phyloP scores from a whole-genome alignment of 768 basidiomycete species.

The Chalciporus pseudorubinellus region DNA sequence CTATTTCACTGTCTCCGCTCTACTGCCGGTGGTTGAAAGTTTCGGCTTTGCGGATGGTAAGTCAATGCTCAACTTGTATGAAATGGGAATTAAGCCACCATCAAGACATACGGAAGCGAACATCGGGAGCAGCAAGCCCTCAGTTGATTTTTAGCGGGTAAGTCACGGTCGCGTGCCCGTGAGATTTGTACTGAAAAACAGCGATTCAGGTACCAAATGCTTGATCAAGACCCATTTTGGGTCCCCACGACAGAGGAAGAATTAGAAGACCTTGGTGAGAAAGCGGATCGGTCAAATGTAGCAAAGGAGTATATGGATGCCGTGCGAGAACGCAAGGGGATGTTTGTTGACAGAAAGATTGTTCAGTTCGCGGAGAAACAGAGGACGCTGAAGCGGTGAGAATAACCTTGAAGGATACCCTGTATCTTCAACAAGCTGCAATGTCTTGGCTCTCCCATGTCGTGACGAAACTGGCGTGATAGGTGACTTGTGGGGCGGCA shows the following conservation, averaged over 20 bases:
- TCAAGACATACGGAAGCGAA: constrained; percentile 90
- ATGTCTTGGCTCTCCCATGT: not conserved
- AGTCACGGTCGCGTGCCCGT: constrained; percentile 23
- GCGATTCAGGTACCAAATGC: constrained; percentile 73
- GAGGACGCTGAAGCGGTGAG: constrained; percentile 71
- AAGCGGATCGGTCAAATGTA: constrained; percentile 90
- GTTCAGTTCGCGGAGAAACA: constrained; percentile 98
- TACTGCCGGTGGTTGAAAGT: constrained; percentile 94
- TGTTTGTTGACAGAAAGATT: constrained; percentile 94
- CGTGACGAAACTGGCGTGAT: constrained; percentile 4
- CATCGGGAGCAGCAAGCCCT: constrained; percentile 95
- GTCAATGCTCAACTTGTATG: constrained; percentile 1
- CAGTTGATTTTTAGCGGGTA: constrained; percentile 96
- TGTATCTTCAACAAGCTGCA: too few species aligned
- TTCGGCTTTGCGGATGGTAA: constrained; percentile 98
- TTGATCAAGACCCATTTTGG: constrained; percentile 97
- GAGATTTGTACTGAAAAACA: constrained; percentile 14
- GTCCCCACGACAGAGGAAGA: constrained; percentile 97
- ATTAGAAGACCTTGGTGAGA: constrained; percentile 94
- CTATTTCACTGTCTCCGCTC: constrained; percentile 88
- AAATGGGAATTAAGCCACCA: constrained; percentile 4
- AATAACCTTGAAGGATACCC: not conserved
- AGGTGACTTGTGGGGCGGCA: too few species aligned
- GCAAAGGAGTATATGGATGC: constrained; percentile 90
- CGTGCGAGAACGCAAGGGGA: constrained; percentile 88